A percentile compares a stretch with the other conserved stretches of the same genome.
phyloP scores from a whole-genome alignment of 495 filamentous ascomycete species.

The Lasiosphaeris hirsuta region DNA sequence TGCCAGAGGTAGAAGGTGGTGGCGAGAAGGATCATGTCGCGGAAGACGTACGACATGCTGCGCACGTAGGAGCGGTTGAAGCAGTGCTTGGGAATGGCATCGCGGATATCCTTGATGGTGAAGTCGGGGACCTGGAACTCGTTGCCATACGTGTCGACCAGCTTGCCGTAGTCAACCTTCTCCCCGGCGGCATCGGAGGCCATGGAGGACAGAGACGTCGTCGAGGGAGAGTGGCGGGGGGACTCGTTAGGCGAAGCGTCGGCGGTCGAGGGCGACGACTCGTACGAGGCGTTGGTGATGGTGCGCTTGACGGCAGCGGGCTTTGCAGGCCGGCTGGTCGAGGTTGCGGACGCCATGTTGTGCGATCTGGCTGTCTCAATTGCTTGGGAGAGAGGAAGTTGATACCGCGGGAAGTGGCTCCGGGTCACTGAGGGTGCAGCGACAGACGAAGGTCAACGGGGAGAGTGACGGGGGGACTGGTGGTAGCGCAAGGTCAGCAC shows the following conservation, averaged over 20 bases:
- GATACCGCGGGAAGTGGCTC: background rate
- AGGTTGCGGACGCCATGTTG: conserved; percentile 40
- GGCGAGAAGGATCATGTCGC: conserved; percentile 62
- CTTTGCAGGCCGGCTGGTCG: conserved; percentile 35
- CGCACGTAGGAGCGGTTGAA: conserved; percentile 65
- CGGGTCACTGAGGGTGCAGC: conserved; percentile 2
- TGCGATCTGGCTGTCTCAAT: conserved; percentile 4
- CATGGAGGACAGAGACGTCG: conserved; percentile 88
- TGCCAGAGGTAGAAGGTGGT: conserved; percentile 65
- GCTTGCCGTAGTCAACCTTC: conserved; percentile 46
- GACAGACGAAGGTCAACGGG: background rate
- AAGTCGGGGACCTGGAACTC: conserved; percentile 71
- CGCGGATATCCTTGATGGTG: conserved; percentile 75
- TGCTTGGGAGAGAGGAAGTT: conserved; percentile 1
- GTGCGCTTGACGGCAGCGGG: conserved; percentile 40
- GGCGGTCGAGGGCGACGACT: conserved; percentile 59
- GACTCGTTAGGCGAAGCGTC: conserved; percentile 64
- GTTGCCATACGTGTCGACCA: conserved; percentile 71
- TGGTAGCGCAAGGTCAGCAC: background rate
- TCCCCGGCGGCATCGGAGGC: conserved; percentile 52
- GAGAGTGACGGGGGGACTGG: background rate
- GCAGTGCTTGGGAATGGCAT: conserved; percentile 81
- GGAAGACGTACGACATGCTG: conserved; percentile 64
- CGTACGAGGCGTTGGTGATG: conserved; percentile 34
- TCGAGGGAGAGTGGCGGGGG: conserved; percentile 74